Base-by-base conservation (phyloP, 2,329 filamentous ascomycete genomes). In the Exophiala calicioides region DNA sequence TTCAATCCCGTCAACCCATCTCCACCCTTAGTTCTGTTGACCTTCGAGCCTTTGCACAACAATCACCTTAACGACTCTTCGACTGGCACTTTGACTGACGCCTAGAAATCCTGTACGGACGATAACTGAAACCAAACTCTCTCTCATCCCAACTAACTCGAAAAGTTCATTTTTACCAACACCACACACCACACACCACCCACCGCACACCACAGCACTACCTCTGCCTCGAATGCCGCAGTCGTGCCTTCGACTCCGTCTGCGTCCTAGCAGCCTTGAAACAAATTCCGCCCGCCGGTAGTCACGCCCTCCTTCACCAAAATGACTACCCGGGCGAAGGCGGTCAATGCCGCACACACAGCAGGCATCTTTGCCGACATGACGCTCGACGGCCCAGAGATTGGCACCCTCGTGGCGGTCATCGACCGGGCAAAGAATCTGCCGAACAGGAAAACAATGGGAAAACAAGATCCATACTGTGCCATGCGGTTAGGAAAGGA, bases 381-480 rank as follows among this genome's bases (percentile, higher is more conserved):
- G 84, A 88, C 84, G 15, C 81, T 95, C 47, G 91, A 97, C 66
- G 93, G 93, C 1, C 91, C 93, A 3, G 78, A 88, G 50, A 96
- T 98, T 62, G 93, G 93, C 58, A 97, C 90, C 1, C 76, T 98
- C 59, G 89, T 98, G 35, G 80, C 90, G 47, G 85, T 98, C 61
- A 82, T 97, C 62, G 93, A 98, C 72, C 81, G 90, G 58, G 93
- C 90, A 41, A 97, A 95, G 80, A 98, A 98, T 67, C 73, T 98
- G 58, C 93, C 93, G 39, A 98, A 98, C 71, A 76, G 90, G 59
- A 95, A 95, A 75, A 93, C 90, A 4, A 96, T 98, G 76, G 93
- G 93, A 45, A 98, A 98, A 72, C 93, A 98, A 72, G 90, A 97
- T 65, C 91, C 93, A 0, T 98, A 97, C 69, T 96, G 90, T 69